Conservation (phyloP, 2,329 filamentous ascomycete genomes). For the Fusarium lyarnte region DNA sequence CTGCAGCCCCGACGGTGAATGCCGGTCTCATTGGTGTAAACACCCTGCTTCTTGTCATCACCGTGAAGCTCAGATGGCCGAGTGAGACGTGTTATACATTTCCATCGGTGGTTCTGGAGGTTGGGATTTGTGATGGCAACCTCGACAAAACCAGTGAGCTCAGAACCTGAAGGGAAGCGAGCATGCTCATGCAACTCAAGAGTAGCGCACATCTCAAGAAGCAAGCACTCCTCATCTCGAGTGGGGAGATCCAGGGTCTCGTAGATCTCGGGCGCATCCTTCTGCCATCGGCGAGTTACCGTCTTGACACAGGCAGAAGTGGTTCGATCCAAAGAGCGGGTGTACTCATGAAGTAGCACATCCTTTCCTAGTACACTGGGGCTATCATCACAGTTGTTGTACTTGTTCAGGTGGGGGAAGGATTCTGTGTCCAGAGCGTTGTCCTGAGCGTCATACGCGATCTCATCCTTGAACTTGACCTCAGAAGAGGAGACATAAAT, state of each 20-base stretch:
- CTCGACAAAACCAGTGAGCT: constrained; percentile 68
- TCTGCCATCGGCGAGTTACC: constrained; percentile 65
- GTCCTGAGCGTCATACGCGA: constrained; percentile 56
- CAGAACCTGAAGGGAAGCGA: constrained; percentile 67
- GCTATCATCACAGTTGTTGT: constrained; percentile 62
- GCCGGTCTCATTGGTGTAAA: constrained; percentile 61
- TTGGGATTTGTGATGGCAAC: constrained; percentile 64
- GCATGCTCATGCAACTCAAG: constrained; percentile 67
- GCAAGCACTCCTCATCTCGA: constrained; percentile 62
- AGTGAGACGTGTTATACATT: constrained; percentile 66
- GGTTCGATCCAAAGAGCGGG: constrained; percentile 62
- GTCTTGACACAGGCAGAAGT: constrained; percentile 66
- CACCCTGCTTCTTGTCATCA: constrained; percentile 54
- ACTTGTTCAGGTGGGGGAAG: constrained; percentile 66
- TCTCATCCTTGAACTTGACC: constrained; percentile 61
- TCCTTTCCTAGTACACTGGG: constrained; percentile 62
- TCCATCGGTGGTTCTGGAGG: constrained; percentile 67
- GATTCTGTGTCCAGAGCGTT: constrained; percentile 55
- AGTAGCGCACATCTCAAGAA: constrained; percentile 70
- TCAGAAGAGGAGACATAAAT: constrained; percentile 66
- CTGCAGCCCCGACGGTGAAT: constrained; percentile 65
- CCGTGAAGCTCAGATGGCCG: constrained; percentile 65
- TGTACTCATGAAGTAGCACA: constrained; percentile 68
- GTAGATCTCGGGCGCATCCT: constrained; percentile 65
- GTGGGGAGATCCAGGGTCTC: constrained; percentile 60